A percentile compares a stretch with the other conserved stretches of the same genome.
Conservation (phyloP, 768 basidiomycete species). For the Crassisporium funariophilum region DNA sequence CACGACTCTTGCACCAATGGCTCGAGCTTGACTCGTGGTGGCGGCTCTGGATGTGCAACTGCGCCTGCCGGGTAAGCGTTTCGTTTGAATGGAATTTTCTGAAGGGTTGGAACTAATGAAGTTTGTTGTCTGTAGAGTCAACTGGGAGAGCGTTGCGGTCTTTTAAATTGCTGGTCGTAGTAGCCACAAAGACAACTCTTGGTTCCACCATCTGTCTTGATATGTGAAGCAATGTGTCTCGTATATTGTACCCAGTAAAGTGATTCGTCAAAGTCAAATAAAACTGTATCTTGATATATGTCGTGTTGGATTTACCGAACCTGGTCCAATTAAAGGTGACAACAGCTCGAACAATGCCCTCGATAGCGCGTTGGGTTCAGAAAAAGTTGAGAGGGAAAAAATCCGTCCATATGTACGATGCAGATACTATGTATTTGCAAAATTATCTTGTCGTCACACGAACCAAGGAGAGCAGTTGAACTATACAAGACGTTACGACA, state of each 20-base stretch:
- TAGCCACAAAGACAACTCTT: slow-evolving; percentile 1
- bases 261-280: slow-evolving; percentile 5
- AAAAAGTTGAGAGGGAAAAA: too few species aligned
- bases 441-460: too few species aligned
- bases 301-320: too few species aligned
- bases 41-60: slow-evolving; percentile 20
- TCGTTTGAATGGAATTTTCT: slow-evolving; percentile 8
- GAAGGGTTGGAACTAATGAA: too few species aligned
- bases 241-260: slow-evolving; percentile 2
- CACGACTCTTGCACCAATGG: slow-evolving; percentile 21
- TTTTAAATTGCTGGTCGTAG: slow-evolving; percentile 5
- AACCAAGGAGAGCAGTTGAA: too few species aligned
- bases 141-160: slow-evolving; percentile 18
- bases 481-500: too few species aligned
- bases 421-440: too few species aligned
- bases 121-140: slow-evolving; percentile 14
- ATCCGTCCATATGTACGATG: too few species aligned
- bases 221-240: slow-evolving; percentile 1
- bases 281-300: too few species aligned
- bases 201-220: slow-evolving; percentile 2
- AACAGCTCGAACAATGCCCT: too few species aligned
- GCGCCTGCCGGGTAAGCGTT: slow-evolving; percentile 18
- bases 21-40: slow-evolving; percentile 5
- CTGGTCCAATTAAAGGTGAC: too few species aligned
- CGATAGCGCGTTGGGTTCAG: too few species aligned